phyloP scores from a whole-genome alignment of 805 yeast genomes.

The Candida berthetii region DNA sequence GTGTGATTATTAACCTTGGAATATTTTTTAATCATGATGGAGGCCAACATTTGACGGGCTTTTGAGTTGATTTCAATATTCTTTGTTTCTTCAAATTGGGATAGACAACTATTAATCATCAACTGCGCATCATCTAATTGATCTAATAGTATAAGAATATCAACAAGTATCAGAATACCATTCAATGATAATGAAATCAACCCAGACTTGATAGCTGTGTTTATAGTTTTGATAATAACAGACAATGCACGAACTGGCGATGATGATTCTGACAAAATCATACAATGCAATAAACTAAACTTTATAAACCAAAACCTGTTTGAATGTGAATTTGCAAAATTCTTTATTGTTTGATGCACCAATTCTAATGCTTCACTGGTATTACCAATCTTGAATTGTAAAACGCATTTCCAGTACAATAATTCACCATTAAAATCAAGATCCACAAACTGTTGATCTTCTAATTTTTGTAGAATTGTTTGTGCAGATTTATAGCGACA shows the following conservation, averaged over 20 bases:
- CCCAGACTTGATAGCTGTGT: conserved; percentile 40
- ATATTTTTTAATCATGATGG: conserved; percentile 14
- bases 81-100: conserved; percentile 35
- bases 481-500: conserved; percentile 19
- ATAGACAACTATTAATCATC: conserved; percentile 35
- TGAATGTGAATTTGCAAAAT: conserved; percentile 14
- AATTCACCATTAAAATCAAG: conserved; percentile 24
- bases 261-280: conserved; percentile 34
- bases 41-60: conserved; percentile 28
- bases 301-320: conserved; percentile 39
- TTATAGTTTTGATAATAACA: conserved; percentile 40
- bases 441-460: conserved; percentile 14
- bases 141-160: conserved; percentile 35
- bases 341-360: conserved; percentile 14
- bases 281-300: conserved; percentile 41
- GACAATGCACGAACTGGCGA: conserved; percentile 46
- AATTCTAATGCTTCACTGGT: conserved; percentile 14
- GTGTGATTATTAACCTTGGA: background rate
- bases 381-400: conserved; percentile 17
- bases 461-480: conserved; percentile 14
- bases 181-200: conserved; percentile 38
- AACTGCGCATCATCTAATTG: conserved; percentile 36
- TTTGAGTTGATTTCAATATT: conserved; percentile 32
- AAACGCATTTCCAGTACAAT: conserved; percentile 17
- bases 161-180: conserved; percentile 38